Conservation (phyloP, 257 asterid species). For the Agastache rugosa region DNA sequence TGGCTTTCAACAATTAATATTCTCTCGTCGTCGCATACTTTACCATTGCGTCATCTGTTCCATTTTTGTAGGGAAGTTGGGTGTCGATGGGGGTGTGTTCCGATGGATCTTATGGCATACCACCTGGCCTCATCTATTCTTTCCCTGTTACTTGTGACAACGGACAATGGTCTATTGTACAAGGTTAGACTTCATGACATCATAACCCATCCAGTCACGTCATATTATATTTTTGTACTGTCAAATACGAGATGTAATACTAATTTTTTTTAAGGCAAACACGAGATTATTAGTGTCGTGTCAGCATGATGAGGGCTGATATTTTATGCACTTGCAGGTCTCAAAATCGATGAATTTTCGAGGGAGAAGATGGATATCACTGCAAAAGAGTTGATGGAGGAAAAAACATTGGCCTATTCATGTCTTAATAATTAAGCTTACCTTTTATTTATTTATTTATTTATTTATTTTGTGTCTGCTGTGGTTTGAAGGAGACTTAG, state of each 20-base stretch:
- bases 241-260: not conserved
- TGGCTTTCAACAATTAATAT: too few relatives aligned
- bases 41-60: not conserved
- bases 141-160: constrained; percentile 82
- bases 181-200: constrained; percentile 54
- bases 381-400: constrained; percentile 73
- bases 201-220: too few relatives aligned
- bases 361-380: constrained; percentile 75
- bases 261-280: too few relatives aligned
- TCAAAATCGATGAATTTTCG: constrained; percentile 69
- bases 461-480: too few relatives aligned
- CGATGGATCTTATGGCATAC: constrained; percentile 85
- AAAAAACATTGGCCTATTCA: constrained; percentile 69
- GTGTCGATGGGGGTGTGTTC: constrained; percentile 91
- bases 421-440: constrained; percentile 49
- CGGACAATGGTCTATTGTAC: constrained; percentile 87
- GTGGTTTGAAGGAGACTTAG: too few relatives aligned
- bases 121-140: constrained; percentile 71
- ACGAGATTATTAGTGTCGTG: too few relatives aligned
- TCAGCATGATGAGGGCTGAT: not conserved
- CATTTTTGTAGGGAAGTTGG: constrained; percentile 62
- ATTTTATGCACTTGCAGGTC: constrained; percentile 44
- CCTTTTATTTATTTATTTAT: not conserved
- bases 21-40: not conserved
- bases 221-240: too few relatives aligned